These are phyloP conservation scores for Corniculantispora saksenae DNA, from an alignment of 2,329 filamentous ascomycete genomes.

Conservation along the genomic window DNA sequence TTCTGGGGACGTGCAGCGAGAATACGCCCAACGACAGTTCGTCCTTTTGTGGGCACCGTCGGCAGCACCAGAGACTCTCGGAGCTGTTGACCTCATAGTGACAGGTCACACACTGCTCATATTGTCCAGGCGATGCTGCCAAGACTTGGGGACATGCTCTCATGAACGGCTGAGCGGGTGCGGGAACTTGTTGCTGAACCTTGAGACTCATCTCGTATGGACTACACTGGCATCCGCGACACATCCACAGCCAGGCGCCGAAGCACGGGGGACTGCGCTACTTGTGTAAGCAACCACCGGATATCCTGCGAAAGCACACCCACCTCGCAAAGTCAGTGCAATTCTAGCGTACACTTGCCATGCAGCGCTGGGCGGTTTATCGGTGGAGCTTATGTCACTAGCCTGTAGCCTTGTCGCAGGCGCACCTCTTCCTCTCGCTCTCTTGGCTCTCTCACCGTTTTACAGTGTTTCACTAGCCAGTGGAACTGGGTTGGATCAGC, in stretches of 20 bases:
- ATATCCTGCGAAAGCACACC: neutral
- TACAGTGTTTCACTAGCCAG: conserved; percentile 11
- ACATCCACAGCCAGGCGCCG: neutral
- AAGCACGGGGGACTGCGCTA: neutral
- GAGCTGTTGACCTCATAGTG: neutral
- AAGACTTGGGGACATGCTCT: conserved; percentile 6
- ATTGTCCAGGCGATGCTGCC: conserved; percentile 11
- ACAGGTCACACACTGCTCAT: conserved; percentile 15
- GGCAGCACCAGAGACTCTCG: neutral
- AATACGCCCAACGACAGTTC: neutral
- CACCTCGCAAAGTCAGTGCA: neutral
- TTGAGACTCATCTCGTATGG: conserved; percentile 2
- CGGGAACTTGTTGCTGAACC: neutral
- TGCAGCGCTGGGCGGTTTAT: neutral
- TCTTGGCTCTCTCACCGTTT: neutral
- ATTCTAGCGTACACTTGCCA: neutral
- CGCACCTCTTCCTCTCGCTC: neutral
- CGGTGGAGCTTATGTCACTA: conserved; percentile 3
- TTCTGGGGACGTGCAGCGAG: neutral
- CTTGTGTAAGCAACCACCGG: conserved; percentile 8
- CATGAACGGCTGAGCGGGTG: neutral
- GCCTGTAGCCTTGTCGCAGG: conserved; percentile 8
- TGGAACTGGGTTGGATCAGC: conserved; percentile 11
- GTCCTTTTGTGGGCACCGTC: conserved; percentile 10
- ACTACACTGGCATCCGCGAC: neutral